Evolutionary conservation across 2,329 filamentous ascomycete species (phyloP), one percentile per base, ranked within the genome.

Genomic region (Beauveria brongniartii): DNA sequence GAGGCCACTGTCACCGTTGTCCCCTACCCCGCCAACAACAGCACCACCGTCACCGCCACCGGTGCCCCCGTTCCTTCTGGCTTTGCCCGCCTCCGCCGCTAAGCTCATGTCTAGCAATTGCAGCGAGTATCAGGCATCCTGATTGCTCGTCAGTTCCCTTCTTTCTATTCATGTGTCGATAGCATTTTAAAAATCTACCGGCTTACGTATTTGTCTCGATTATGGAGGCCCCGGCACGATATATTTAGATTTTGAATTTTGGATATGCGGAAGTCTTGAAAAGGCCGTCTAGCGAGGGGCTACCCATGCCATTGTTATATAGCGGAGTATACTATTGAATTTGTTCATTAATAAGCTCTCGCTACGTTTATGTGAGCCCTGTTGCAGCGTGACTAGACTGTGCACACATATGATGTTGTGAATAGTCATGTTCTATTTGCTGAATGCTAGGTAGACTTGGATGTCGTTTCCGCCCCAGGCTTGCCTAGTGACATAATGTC

Each of bases 1-100:
- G 65, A 69, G 65, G 65, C 68, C 43, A 72, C 70, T 41, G 70
- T 73, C 63, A 74, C 73, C 58, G 71, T 74, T 62, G 68, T 76
- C 63, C 77, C 77, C 65, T 77, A 72, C 72, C 77, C 77, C 55
- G 70, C 68, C 56, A 69, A 69, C 64, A 69, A 70, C 64, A 67
- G 63, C 65, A 75, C 75, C 72, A 70, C 70, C 62, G 74, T 75
- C 55, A 63, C 63, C 61, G 64, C 72, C 52, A 63, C 68, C 63
- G 72, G 72, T 55, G 68, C 65, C 41, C 69, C 72, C 43, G 63
- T 64, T 46, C 72, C 75, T 62, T 72, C 74, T 59, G 75, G 74
- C 64, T 72, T 71, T 65, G 68, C 69, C 61, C 68, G 69, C 61
- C 69, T 71, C 60, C 67, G 69, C 65, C 72, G 69, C 63, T 74